Evolutionary conservation across 805 yeast genomes (phyloP).

Genomic region (Candida namnaoensis): DNA sequence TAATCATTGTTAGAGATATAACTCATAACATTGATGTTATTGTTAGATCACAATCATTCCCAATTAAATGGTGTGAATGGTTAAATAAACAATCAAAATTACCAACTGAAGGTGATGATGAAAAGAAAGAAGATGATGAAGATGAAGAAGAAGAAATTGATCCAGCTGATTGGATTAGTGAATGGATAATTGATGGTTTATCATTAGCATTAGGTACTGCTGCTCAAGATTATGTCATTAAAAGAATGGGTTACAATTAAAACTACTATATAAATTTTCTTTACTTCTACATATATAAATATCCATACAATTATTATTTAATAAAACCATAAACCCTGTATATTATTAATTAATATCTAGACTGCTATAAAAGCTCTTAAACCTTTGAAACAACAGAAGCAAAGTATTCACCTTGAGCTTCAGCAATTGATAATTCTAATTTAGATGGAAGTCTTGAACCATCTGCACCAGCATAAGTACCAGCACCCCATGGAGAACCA

Average conservation of each 20-base stretch:
- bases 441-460: slow-evolving; percentile 57
- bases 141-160: slow-evolving; percentile 45
- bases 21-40: slow-evolving; percentile 67
- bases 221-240: slow-evolving; percentile 86
- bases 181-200: slow-evolving; percentile 75
- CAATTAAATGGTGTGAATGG: slow-evolving; percentile 91
- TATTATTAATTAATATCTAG: too few relatives aligned
- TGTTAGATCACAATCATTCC: slow-evolving; percentile 84
- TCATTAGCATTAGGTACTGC: slow-evolving; percentile 74
- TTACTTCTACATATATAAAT: too few relatives aligned
- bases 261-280: too few relatives aligned
- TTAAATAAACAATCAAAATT: slow-evolving; percentile 30
- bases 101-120: slow-evolving; percentile 11
- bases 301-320: too few relatives aligned
- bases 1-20: slow-evolving; percentile 68
- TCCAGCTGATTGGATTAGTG: slow-evolving; percentile 76
- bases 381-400: slow-evolving; percentile 10
- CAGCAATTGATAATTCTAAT: slow-evolving; percentile 52
- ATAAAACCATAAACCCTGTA: too few relatives aligned
- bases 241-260: slow-evolving; percentile 52
- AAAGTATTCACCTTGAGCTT: slow-evolving; percentile 56
- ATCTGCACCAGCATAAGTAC: slow-evolving; percentile 59
- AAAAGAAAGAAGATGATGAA: slow-evolving; percentile 19
- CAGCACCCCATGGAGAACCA: slow-evolving; percentile 78
- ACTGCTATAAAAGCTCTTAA: slow-evolving; percentile 1